phyloP scores from a whole-genome alignment of 2,329 filamentous ascomycete genomes.

The Talaromyces sp. region DNA sequence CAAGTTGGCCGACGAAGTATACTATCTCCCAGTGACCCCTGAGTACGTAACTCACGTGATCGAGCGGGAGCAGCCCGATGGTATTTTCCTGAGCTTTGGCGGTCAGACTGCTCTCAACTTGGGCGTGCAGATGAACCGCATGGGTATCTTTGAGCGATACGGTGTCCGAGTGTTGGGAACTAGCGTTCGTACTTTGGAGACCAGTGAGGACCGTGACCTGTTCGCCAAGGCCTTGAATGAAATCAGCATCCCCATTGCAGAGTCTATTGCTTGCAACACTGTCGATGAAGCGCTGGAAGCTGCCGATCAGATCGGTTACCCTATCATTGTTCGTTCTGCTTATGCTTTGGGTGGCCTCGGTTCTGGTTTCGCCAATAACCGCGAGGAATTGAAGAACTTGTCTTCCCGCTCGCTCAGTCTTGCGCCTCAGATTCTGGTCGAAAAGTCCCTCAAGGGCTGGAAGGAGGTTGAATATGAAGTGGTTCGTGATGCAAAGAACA shows the following conservation, averaged over 20 bases:
- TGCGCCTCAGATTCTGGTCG: constrained; percentile 92
- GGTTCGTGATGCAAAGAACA: constrained; percentile 93
- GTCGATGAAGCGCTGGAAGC: constrained; percentile 89
- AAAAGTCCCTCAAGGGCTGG: constrained; percentile 99
- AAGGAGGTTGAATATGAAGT: constrained; percentile 99
- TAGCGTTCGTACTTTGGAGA: constrained; percentile 88
- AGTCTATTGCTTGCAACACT: constrained; percentile 88
- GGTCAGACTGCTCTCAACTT: constrained; percentile 96
- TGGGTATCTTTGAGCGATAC: constrained; percentile 92
- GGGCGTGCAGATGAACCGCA: constrained; percentile 94
- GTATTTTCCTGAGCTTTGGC: constrained; percentile 95
- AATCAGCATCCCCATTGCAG: constrained; percentile 95
- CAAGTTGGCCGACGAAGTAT: constrained; percentile 92
- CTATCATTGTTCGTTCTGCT: constrained; percentile 95
- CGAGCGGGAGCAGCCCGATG: constrained; percentile 90
- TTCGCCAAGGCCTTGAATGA: constrained; percentile 95
- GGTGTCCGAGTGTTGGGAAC: constrained; percentile 94
- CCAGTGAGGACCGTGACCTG: constrained; percentile 91
- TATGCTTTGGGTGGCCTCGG: constrained; percentile 95
- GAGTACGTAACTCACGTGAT: constrained; percentile 98
- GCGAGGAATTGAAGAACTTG: constrained; percentile 90
- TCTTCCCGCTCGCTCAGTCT: constrained; percentile 88
- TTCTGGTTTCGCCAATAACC: constrained; percentile 91
- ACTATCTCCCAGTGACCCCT: constrained; percentile 95
- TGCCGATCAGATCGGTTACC: constrained; percentile 83